A percentile compares a stretch with the other conserved stretches of the same genome.
phyloP scores from a whole-genome alignment of 805 yeast species.

The Cyberlindnera petersonii region DNA sequence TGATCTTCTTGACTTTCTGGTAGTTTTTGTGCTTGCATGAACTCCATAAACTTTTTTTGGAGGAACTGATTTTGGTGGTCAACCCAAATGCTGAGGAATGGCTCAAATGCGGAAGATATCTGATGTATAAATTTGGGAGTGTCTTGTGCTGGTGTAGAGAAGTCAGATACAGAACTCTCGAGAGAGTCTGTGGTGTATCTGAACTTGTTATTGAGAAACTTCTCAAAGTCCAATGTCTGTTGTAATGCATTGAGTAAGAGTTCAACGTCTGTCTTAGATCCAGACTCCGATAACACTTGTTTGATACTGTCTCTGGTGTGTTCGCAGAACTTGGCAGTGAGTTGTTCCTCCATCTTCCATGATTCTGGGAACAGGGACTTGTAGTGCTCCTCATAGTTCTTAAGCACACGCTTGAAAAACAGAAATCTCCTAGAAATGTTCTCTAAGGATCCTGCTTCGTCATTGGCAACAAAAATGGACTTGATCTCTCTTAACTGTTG shows the following conservation, averaged over 20 bases:
- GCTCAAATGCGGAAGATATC: slow-evolving; percentile 73
- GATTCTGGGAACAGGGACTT: slow-evolving; percentile 55
- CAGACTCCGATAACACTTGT: slow-evolving; percentile 44
- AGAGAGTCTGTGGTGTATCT: slow-evolving; percentile 33
- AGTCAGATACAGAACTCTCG: slow-evolving; percentile 9
- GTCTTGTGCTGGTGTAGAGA: slow-evolving; percentile 16
- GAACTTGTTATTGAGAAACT: slow-evolving; percentile 60
- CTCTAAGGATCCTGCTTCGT: slow-evolving; percentile 94
- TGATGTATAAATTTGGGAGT: slow-evolving; percentile 34
- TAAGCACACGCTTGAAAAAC: slow-evolving; percentile 70
- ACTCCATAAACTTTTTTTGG: slow-evolving; percentile 59
- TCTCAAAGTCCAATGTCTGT: slow-evolving; percentile 81
- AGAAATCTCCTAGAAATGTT: slow-evolving; percentile 78
- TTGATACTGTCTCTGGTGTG: slow-evolving; percentile 66
- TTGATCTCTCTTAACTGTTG: slow-evolving; percentile 68
- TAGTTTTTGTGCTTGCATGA: slow-evolving; percentile 53
- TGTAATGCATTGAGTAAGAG: slow-evolving; percentile 64
- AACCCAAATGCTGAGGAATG: slow-evolving; percentile 82
- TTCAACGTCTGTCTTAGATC: slow-evolving; percentile 50
- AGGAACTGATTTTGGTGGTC: slow-evolving; percentile 71
- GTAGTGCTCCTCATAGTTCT: slow-evolving; percentile 51
- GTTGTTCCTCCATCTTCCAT: slow-evolving; percentile 67
- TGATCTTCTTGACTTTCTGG: slow-evolving; percentile 50
- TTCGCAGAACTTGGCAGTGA: slow-evolving; percentile 62
- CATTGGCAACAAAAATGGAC: slow-evolving; percentile 69